Evolutionary conservation across 805 yeast genomes (phyloP).

Genomic region (Saccharomyces cerevisiae): DNA sequence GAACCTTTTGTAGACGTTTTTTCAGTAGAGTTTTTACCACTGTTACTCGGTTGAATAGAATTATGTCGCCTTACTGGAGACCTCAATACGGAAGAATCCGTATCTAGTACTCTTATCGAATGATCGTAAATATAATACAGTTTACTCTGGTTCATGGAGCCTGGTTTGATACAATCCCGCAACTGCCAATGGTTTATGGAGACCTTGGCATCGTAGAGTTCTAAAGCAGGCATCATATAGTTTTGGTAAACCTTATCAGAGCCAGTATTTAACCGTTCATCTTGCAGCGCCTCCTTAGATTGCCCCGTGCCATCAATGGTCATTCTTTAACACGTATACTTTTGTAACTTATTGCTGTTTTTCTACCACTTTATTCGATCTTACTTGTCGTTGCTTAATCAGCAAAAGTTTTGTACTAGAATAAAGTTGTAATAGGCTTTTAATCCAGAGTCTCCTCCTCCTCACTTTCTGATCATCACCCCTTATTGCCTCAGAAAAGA

Average conservation of each 20-base stretch:
- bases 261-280: slow-evolving; percentile 20
- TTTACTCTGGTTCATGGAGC: slow-evolving; percentile 35
- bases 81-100: slow-evolving; percentile 19
- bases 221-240: slow-evolving; percentile 28
- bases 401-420: background rate
- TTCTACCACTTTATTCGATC: background rate
- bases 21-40: background rate
- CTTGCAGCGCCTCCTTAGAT: slow-evolving; percentile 14
- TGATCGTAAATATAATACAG: slow-evolving; percentile 55
- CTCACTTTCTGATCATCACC: background rate
- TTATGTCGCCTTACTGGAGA: background rate
- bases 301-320: slow-evolving; percentile 14
- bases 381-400: background rate
- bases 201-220: slow-evolving; percentile 26
- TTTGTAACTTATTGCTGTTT: background rate
- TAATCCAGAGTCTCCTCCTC: background rate
- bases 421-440: background rate
- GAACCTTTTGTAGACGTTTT: background rate
- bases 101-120: slow-evolving; percentile 39
- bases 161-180: slow-evolving; percentile 58
- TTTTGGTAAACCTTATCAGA: slow-evolving; percentile 27
- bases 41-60: background rate
- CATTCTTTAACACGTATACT: slow-evolving; percentile 5
- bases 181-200: slow-evolving; percentile 65
- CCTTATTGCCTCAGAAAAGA: background rate